Evolutionary conservation across 2,329 filamentous ascomycete genomes (phyloP).

Genomic region (Bipolaris victoriae): DNA sequence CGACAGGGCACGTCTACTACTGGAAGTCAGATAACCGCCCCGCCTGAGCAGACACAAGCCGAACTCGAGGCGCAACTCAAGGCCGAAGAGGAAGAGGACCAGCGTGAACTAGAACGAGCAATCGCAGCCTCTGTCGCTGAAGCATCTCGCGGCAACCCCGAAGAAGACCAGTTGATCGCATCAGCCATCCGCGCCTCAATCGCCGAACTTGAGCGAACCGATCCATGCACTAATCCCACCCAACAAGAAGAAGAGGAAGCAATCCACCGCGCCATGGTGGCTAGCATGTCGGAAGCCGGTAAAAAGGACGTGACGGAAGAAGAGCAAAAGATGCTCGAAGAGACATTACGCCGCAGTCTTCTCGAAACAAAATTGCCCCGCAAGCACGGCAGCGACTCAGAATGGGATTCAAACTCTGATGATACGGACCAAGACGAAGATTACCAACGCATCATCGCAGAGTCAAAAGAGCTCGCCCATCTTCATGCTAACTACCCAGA

Average conservation of each 20-base stretch:
- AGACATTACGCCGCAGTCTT: constrained; percentile 53
- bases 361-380: constrained; percentile 46
- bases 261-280: constrained; percentile 58
- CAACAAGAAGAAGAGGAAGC: constrained; percentile 55
- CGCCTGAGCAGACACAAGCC: constrained; percentile 15
- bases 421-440: constrained; percentile 47
- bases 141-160: constrained; percentile 71
- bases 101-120: constrained; percentile 71
- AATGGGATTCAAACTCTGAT: constrained; percentile 38
- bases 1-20: constrained; percentile 34
- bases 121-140: constrained; percentile 68
- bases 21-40: constrained; percentile 24
- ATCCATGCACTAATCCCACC: constrained; percentile 31
- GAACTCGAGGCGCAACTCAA: constrained; percentile 31
- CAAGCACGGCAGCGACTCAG: constrained; percentile 28
- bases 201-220: constrained; percentile 57
- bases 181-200: constrained; percentile 76
- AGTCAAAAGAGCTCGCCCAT: constrained; percentile 40
- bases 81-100: constrained; percentile 50
- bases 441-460: constrained; percentile 45
- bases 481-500: constrained; percentile 30
- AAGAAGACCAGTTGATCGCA: constrained; percentile 75
- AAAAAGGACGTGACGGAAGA: constrained; percentile 40
- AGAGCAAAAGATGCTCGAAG: constrained; percentile 52
- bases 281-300: constrained; percentile 56